Conservation (phyloP, 2,329 filamentous ascomycete species). For the Pseudophaeomoniella oleicola region DNA sequence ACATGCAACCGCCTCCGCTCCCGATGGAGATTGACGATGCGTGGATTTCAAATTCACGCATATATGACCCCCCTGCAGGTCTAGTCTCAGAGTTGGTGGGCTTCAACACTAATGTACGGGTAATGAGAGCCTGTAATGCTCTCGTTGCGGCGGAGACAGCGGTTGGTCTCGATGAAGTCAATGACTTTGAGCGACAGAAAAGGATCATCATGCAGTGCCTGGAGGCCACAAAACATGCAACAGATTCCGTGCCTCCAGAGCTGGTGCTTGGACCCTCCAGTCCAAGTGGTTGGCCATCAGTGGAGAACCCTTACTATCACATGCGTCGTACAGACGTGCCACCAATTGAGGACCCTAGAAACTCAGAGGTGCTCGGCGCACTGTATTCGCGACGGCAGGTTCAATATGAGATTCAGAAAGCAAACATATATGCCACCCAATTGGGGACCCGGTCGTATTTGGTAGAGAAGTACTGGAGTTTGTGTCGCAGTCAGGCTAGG, state of each 20-base stretch:
- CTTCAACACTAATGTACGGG: constrained; percentile 65
- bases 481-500: constrained; percentile 48
- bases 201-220: constrained; percentile 58
- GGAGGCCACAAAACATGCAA: constrained; percentile 52
- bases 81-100: constrained; percentile 58
- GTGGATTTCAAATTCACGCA: constrained; percentile 57
- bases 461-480: constrained; percentile 71
- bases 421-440: constrained; percentile 74
- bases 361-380: too few relatives aligned
- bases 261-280: constrained; percentile 43
- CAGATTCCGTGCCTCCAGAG: constrained; percentile 54
- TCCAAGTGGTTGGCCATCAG: too few relatives aligned
- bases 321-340: too few relatives aligned
- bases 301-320: too few relatives aligned
- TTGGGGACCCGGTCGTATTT: constrained; percentile 70
- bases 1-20: constrained; percentile 62
- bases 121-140: constrained; percentile 68
- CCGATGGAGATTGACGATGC: constrained; percentile 75
- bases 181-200: constrained; percentile 65
- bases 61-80: constrained; percentile 54
- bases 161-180: constrained; percentile 63
- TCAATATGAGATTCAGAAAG: constrained; percentile 82
- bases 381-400: constrained; percentile 21
- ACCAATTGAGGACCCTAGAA: too few relatives aligned
- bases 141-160: constrained; percentile 68